Evolutionary conservation across 106 monocot species (phyloP).

Genomic region (Dendrobium nobile): DNA sequence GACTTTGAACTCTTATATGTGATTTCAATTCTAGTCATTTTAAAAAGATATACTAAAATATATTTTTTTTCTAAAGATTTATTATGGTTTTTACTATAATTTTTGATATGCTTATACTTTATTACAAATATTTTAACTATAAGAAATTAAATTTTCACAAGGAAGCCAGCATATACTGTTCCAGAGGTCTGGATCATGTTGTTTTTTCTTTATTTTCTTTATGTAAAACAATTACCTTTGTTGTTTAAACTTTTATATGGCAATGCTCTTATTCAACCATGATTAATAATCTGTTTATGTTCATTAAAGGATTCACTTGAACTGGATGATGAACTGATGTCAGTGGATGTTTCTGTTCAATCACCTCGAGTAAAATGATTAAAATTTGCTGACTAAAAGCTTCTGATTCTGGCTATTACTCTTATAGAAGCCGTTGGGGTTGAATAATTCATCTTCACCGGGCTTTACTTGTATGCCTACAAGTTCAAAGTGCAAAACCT

Average conservation of each 20-base stretch:
- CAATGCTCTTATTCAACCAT: neutral
- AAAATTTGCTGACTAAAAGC: neutral
- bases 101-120: too few species aligned
- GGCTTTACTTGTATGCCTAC: constrained; percentile 19
- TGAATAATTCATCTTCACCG: constrained; percentile 11
- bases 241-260: too few species aligned
- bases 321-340: constrained; percentile 22
- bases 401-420: neutral
- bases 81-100: too few species aligned
- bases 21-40: too few species aligned
- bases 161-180: constrained; percentile 27
- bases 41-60: too few species aligned
- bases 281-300: neutral
- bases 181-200: constrained; percentile 23
- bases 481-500: constrained; percentile 9
- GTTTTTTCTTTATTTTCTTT: neutral
- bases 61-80: too few species aligned
- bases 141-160: neutral
- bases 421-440: too few species aligned
- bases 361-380: constrained; percentile 6
- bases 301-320: constrained; percentile 30
- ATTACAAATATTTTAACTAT: too few species aligned
- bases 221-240: neutral
- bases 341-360: constrained; percentile 5
- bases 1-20: too few species aligned